Evolutionary conservation across 192 early-diverging fungal species (phyloP), one percentile per base, ranked within the genome.

Genomic region (Spinellus fusiger): DNA sequence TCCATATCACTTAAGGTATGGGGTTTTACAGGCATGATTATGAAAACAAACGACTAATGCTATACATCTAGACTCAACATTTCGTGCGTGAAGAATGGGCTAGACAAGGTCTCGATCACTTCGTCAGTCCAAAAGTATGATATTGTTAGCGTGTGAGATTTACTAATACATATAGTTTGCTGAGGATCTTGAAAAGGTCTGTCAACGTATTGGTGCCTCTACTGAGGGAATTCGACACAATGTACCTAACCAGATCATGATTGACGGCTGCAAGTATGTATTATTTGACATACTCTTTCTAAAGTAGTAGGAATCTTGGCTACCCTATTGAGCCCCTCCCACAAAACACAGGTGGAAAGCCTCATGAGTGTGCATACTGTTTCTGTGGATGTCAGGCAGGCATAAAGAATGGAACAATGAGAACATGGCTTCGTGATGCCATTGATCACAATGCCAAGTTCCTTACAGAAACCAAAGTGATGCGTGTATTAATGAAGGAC

Each of bases 81-180:
- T 81, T 67, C 61, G 77, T 87, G 9, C 82, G 88, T 5, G 77
- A 83, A 57, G 86, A 92, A 63, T 92, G 89, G 89, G 79, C 81
- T 6, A 73, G 69, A 40, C 57, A 69, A 48, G 79, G 83, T 7
- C 71, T 92, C 5, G 61, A 74, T 26, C 73, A 83, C 69, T 89
- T 89, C 55, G 62, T 49, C 4, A 68, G 79, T 2, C 62, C 70
- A 13, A 69, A 69, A 29, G 65, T 67, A 67, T 46, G 46, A 23
- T 37, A 37, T 37, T 37, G 5, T 9, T 37, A 9, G 5, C 13
- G 7, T 37, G 7, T 2, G 34, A 34, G 18, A 33, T n/a, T 26
- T 26, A 6, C 2, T 34, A 46, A 27, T 22, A 49, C 4, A 59
- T 47, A 44, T 18, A 76, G 37, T 87, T 77, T 58, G 46, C 54